Evolutionary conservation across 1,284 basidiomycete species (phyloP).

Genomic region (Ganoderma sinense): DNA sequence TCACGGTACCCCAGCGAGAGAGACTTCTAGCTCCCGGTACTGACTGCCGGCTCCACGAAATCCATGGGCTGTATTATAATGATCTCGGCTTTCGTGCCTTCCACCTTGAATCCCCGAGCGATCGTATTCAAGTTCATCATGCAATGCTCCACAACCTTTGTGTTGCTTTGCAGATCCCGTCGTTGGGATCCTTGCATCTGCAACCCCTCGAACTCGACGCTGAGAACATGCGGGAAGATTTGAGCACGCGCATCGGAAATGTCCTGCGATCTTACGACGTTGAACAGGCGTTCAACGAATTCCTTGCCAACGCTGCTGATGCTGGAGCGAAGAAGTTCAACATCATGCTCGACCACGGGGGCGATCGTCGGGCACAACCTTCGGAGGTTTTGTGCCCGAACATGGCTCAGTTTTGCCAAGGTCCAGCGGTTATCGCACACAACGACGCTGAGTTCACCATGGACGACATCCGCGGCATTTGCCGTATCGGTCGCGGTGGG

Average conservation of each 20-base stretch:
- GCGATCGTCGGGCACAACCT: constrained; percentile 16
- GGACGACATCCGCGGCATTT: constrained; percentile 53
- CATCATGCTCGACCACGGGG: constrained; percentile 44
- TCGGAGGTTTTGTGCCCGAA: constrained; percentile 40
- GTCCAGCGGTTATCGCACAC: constrained; percentile 49
- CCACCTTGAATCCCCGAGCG: constrained; percentile 10
- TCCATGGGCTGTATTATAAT: constrained; percentile 22
- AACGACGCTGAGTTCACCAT: constrained; percentile 51
- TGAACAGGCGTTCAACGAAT: constrained; percentile 52
- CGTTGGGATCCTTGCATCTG: constrained; percentile 26
- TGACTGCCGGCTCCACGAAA: constrained; percentile 11
- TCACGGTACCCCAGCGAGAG: constrained; percentile 11
- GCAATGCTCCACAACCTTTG: constrained; percentile 8
- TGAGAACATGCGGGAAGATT: constrained; percentile 41
- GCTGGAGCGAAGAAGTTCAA: constrained; percentile 50
- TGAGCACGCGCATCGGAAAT: constrained; percentile 36
- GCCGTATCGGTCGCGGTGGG: constrained; percentile 51
- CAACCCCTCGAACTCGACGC: constrained; percentile 15
- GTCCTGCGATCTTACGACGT: constrained; percentile 48
- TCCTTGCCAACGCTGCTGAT: constrained; percentile 59
- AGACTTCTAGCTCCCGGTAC: constrained; percentile 21
- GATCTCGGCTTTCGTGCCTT: constrained; percentile 26
- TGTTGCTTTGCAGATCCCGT: constrained; percentile 14
- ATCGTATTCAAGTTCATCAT: constrained; percentile 13
- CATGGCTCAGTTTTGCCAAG: constrained; percentile 42